A percentile compares a stretch with the other conserved stretches of the same genome.
phyloP scores from a whole-genome alignment of 768 basidiomycete species.

The Gloeophyllum trabeum region DNA sequence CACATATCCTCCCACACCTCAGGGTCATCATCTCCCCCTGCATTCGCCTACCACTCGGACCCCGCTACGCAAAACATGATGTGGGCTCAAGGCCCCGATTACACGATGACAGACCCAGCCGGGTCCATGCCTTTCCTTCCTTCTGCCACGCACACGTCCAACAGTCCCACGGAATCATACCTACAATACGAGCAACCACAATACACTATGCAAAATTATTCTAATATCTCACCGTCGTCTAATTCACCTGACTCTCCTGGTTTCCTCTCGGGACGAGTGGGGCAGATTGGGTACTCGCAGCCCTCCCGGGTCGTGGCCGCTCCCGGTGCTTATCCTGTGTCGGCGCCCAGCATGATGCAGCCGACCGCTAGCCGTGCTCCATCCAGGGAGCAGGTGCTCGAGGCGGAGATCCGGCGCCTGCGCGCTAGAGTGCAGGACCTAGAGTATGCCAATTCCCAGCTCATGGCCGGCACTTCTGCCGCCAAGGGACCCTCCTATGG shows the following conservation, averaged over 20 bases:
- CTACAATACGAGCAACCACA: no score
- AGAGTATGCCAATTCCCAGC: slow-evolving; percentile 43
- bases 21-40: slow-evolving; percentile 18
- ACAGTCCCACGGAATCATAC: background rate
- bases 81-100: background rate
- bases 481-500: slow-evolving; percentile 13
- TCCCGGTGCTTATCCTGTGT: background rate
- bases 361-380: slow-evolving; percentile 13
- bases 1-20: slow-evolving; percentile 23
- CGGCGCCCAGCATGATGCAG: slow-evolving; percentile 9
- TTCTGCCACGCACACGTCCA: background rate
- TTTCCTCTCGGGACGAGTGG: background rate
- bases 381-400: slow-evolving; percentile 10
- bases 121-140: background rate
- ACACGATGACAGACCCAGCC: background rate
- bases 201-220: no score
- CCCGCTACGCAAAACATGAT: background rate
- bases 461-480: slow-evolving; percentile 35
- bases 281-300: background rate
- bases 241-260: background rate
- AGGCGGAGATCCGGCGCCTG: slow-evolving; percentile 44
- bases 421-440: slow-evolving; percentile 50
- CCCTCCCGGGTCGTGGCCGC: background rate
- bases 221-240: no score
- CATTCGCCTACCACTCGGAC: slow-evolving; percentile 9